Conservation (phyloP, 108 stramenopile genomes). For the Cyclotella cryptica region DNA sequence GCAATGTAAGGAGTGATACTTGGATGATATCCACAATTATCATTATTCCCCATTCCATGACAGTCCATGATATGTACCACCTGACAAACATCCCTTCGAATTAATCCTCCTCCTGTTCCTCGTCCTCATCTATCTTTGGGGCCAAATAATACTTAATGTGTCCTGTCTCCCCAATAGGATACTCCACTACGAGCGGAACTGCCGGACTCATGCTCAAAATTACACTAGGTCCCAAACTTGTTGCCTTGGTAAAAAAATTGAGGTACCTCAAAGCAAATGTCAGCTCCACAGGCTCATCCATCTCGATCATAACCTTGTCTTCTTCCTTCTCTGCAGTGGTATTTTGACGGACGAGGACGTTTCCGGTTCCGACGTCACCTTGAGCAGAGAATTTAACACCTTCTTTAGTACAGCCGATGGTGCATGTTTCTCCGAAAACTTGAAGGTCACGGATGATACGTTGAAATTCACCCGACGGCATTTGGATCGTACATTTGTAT, state of each 20-base stretch:
- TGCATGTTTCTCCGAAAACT: slow-evolving; percentile 98
- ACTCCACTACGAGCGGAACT: slow-evolving; percentile 98
- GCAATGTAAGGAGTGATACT: too few species aligned
- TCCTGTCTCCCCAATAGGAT: slow-evolving; percentile 93
- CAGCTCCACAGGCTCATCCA: slow-evolving; percentile 98
- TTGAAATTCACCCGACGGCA: slow-evolving; percentile 97
- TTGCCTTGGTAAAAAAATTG: slow-evolving; percentile 98
- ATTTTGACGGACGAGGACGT: slow-evolving; percentile 92
- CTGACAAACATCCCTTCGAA: not conserved
- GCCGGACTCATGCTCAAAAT: slow-evolving; percentile 95
- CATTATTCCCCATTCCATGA: not conserved
- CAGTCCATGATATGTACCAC: not conserved
- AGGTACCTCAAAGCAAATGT: slow-evolving; percentile 98
- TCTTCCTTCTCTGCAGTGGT: slow-evolving; percentile 92
- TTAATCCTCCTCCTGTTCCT: slow-evolving; percentile 13
- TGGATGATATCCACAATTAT: too few species aligned
- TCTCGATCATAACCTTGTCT: slow-evolving; percentile 93
- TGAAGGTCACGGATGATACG: slow-evolving; percentile 97
- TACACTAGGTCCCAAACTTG: slow-evolving; percentile 84
- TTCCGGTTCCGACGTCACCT: slow-evolving; percentile 96
- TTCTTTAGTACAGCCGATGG: slow-evolving; percentile 94
- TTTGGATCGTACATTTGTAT: slow-evolving; percentile 97
- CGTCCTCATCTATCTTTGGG: slow-evolving; percentile 99
- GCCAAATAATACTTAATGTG: slow-evolving; percentile 98
- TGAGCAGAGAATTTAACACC: slow-evolving; percentile 93